Base-by-base conservation (phyloP, 805 yeast species). In the Metahyphopichia silvanorum region DNA sequence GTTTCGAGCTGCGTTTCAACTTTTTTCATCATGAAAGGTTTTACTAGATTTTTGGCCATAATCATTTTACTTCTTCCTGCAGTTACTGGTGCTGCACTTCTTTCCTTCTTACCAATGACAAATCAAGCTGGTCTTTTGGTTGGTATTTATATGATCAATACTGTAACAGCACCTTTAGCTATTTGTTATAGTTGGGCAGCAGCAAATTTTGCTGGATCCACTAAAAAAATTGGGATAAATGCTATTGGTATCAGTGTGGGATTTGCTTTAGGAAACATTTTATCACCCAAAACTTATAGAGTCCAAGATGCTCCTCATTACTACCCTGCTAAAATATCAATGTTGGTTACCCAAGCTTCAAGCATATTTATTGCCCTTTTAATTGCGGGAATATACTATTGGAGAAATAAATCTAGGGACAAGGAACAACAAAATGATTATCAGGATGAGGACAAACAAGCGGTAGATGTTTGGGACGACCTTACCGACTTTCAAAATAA, bases 111-210 rank as follows among this genome's bases (percentile, higher is more conserved):
- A 34, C 51, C 46, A 29, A 39, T 40, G 38, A 27, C 34, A 31
- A 49, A 51, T 41, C 21, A 49, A 47, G 58, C 51, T 22, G 54
- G 59, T 31, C 34, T 49, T 25, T 36, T 57, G 27, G 42, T 51
- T 35, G 60, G 58, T 27, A 46, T 51, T 33, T 44, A 54, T 7
- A 47, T 40, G 32, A 38, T 38, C 8, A 40, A 38, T 23, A 33
- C 38, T 6, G 36, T 39, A 14, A 39, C 43, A 13, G 35, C 43
- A 16, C 44, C 44, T 16, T 38, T 38, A 18, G 44, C 46, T 18
- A 30, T 40, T 35, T 29, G 35, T 28, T 39, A 39, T 25, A 19
- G 34, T 5, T 43, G 47, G 47, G 39, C 43, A 7, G 35, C 29
- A 11, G 25, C 25, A 13, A 43, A 42, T 17, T 33, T 41, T 21